phyloP scores from a whole-genome alignment of 306 rosid species.

The Potentilla sterilis region DNA sequence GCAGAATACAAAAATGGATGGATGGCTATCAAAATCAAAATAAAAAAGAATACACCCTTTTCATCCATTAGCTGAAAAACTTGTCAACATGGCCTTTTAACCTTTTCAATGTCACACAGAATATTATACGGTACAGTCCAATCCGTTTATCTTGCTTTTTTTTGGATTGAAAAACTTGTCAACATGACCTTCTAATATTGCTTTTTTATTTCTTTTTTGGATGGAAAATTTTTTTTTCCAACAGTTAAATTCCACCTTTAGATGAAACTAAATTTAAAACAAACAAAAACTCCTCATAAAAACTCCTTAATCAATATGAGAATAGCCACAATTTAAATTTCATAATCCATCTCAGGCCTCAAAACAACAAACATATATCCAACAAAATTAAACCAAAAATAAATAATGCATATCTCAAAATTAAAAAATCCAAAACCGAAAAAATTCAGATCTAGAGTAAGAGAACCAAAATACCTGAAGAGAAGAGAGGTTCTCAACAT shows the following conservation, averaged over 20 bases:
- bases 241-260: background rate
- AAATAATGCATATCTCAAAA: background rate
- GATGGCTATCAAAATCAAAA: background rate
- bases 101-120: background rate
- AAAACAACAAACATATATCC: background rate
- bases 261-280: background rate
- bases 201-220: background rate
- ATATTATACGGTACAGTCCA: background rate
- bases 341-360: too few relatives aligned
- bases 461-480: constrained; percentile 51
- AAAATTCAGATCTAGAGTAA: background rate
- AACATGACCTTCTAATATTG: background rate
- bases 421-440: background rate
- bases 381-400: background rate
- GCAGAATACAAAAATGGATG: background rate
- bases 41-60: constrained; percentile 8
- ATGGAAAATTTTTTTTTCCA: background rate
- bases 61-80: background rate
- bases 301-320: background rate
- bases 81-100: background rate
- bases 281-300: background rate
- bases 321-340: constrained; percentile 1
- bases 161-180: too few relatives aligned
- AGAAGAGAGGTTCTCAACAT: constrained; percentile 38
- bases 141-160: background rate